Base-by-base conservation (phyloP, 2,329 filamentous ascomycete genomes). In the Trichoderma harzianum region DNA sequence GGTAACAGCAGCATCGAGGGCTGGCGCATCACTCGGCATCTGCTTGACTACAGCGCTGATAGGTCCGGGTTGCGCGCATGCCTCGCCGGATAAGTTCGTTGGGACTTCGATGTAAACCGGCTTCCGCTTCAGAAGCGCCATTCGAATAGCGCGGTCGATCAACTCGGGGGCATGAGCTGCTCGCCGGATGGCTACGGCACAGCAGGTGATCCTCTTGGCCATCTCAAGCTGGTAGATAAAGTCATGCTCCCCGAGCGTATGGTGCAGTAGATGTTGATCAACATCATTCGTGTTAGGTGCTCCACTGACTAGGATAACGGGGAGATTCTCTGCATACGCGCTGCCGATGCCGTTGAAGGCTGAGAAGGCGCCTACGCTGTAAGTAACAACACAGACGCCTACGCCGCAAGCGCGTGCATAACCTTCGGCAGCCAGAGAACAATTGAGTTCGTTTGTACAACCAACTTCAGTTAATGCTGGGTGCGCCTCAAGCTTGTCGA, bases 291-390 rank as follows among this genome's bases (percentile, higher is more conserved):
- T 69, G 57, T 72, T 73, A 39, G 72, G 72, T 3, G 63, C 62
- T 51, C 72, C 72, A 39, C 72, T 72, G 64, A 73, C 58, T 30
- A 74, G 28, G 34, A 74, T 73, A 51, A 75, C 62, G 18, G 72
- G 71, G 24, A 72, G 66, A 24, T 71, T 67, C n/a, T 72, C 67
- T 39, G 69, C 70, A 65, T 72, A 72, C 1, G 72, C 72, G 64
- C 73, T 68, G 43, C 70, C 67, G 18, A 71, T 30, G 11, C 72
- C 70, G 43, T 72, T 71, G 66, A 73, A 69, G 39, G 72, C 70
- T 12, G 72, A 71, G 58, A 72, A 73, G 47, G 62, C 73, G 21
- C 70, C 72, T n/a, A 74, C 73, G n/a, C 73, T 74, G 68, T 53
- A 74, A 1, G 73, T 74, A 24, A 74, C 73, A 57, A 74, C 70